Evolutionary conservation across 495 filamentous ascomycete genomes (phyloP), one percentile per base, ranked within the genome.

Genomic region (Penicillium angulare): DNA sequence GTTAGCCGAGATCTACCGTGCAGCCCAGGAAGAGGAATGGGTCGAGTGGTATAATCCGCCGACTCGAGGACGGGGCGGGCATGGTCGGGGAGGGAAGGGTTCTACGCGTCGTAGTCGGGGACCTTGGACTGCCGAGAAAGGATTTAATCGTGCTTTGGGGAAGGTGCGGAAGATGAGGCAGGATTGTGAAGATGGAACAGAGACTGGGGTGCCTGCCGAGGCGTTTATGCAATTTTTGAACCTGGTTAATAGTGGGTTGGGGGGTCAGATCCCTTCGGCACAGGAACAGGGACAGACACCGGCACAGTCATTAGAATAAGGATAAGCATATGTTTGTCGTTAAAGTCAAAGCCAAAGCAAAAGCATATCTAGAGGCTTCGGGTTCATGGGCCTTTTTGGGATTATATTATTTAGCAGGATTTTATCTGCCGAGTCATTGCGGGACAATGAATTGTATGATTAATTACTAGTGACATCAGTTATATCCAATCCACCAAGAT

Each of bases 1-100:
- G 44, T 69, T 87, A 13, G 61, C 65, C 29, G 67, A 77, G 2
- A 83, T 86, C 53, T 73, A 80, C 45, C 64, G 65, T 23, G 67
- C 71, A 7, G 85, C 81, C 7, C 67, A 78, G 24, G 67, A 74
- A 52, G 68, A 73, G 22, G 63, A 71, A 57, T 75, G 72, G 72
- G 60, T 69, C 5, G 71, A 74, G 47, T 63, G 51, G 35, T 61
- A 41, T 51, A 63, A 27, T 16, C 47, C 43, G 4, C 55, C 53
- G 3, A 47, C 42, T 29, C 59, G 61, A 42, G 51, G 59, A 5
- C 60, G 66, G 24, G n/a, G n/a, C n/a, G 35, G 45, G 29, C 47
- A 67, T 78, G 52, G 68, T 60, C 48, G 78, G 75, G 73, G 82
- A 59, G 57, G 73, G 57, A 46, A 71, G 68, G 48, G 44, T 7